Conservation (phyloP, 768 basidiomycete genomes). For the Daedaleopsis sinensis region DNA sequence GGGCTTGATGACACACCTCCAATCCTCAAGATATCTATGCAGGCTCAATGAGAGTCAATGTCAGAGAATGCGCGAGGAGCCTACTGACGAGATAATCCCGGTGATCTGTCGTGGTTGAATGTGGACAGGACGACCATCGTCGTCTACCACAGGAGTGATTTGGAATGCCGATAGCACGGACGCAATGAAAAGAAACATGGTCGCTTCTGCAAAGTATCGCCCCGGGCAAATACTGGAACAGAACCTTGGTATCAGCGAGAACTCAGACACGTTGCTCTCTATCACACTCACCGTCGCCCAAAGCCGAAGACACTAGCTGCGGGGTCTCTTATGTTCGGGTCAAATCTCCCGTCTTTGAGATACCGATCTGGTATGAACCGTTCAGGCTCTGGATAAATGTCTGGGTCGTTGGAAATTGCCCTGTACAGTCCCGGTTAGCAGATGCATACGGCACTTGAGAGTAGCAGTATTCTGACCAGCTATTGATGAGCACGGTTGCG, state of each 20-base stretch:
- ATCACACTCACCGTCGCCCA: neutral
- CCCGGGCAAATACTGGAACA: slow-evolving; percentile 9
- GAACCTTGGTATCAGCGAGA: neutral
- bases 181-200: slow-evolving; percentile 6
- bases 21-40: neutral
- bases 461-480: neutral
- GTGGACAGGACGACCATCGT: neutral
- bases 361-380: neutral
- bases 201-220: neutral
- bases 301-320: neutral
- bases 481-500: neutral
- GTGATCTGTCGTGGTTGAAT: neutral
- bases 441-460: neutral
- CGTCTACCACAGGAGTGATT: slow-evolving; percentile 2
- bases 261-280: neutral
- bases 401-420: neutral
- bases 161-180: slow-evolving; percentile 6
- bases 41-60: neutral
- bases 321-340: neutral
- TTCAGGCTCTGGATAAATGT: neutral
- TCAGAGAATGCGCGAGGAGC: neutral
- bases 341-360: neutral
- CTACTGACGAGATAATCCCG: neutral
- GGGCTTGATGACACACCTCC: neutral
- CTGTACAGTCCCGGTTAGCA: neutral